A percentile compares a stretch with the other conserved stretches of the same genome.
These are phyloP conservation scores for Tolypocladium tundrense DNA, from an alignment of 2,329 filamentous ascomycete species.

Conservation along the genomic window DNA sequence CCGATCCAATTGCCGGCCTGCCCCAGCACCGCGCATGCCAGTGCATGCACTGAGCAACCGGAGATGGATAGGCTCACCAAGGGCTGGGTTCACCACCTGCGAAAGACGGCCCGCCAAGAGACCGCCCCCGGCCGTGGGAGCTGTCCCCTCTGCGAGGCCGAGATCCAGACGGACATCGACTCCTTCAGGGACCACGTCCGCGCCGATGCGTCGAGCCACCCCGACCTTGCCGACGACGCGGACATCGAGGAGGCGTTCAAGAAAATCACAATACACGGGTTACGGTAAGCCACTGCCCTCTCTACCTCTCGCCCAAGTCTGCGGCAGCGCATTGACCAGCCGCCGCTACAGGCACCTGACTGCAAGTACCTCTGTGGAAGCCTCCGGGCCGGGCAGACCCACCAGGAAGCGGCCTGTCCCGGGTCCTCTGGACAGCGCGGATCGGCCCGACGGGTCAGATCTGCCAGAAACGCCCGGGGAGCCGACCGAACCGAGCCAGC, in stretches of 20 bases:
- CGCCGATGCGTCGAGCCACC: slow-evolving; percentile 8
- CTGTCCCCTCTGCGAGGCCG: slow-evolving; percentile 14
- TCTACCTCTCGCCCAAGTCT: background rate
- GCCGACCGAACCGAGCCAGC: slow-evolving; percentile 5
- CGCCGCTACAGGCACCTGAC: background rate
- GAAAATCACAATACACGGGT: slow-evolving; percentile 8
- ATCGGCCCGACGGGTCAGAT: slow-evolving; percentile 2
- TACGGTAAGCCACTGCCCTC: slow-evolving; percentile 3
- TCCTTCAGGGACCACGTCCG: slow-evolving; percentile 16
- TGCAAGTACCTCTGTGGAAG: background rate
- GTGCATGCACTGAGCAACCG: background rate
- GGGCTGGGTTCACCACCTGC: slow-evolving; percentile 13
- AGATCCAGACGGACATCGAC: slow-evolving; percentile 13
- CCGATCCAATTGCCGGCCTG: background rate
- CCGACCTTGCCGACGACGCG: slow-evolving; percentile 10
- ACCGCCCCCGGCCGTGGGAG: slow-evolving; percentile 5
- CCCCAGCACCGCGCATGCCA: background rate
- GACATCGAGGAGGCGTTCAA: slow-evolving; percentile 16
- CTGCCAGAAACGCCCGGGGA: slow-evolving; percentile 1
- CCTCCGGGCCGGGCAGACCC: background rate
- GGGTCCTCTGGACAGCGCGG: background rate
- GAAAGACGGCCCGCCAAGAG: slow-evolving; percentile 12
- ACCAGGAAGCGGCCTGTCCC: slow-evolving; percentile 5
- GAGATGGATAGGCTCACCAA: slow-evolving; percentile 6
- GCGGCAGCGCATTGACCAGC: background rate